A percentile compares a stretch with the other conserved stretches of the same genome.
phyloP scores from a whole-genome alignment of 192 early-diverging fungal species.

The Borealophlyctis nickersoniae region DNA sequence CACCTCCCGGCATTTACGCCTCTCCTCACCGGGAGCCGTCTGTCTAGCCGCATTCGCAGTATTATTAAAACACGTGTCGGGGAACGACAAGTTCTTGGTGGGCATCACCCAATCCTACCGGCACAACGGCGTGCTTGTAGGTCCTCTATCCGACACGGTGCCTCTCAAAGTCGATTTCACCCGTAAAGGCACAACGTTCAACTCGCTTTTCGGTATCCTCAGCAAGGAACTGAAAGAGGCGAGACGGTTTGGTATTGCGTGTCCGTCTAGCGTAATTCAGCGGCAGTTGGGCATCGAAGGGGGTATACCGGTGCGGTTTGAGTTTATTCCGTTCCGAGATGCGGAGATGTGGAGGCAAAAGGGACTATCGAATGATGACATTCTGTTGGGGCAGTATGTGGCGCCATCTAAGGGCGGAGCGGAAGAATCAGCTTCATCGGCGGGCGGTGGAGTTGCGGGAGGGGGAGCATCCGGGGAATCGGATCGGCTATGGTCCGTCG shows the following conservation, averaged over 20 bases:
- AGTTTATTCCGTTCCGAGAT: constrained; percentile 40
- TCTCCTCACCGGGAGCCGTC: constrained; percentile 11
- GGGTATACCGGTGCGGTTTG: constrained; percentile 42
- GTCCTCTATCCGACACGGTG: constrained; percentile 46
- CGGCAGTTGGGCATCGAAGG: constrained; percentile 4
- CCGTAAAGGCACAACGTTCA: constrained; percentile 44
- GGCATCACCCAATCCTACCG: constrained; percentile 38
- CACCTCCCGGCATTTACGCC: constrained; percentile 2
- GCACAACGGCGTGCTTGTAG: constrained; percentile 36
- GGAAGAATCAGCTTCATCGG: constrained; percentile 5
- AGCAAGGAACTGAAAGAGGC: constrained; percentile 24
- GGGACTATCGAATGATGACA: constrained; percentile 30
- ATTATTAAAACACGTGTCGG: constrained; percentile 49
- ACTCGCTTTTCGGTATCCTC: constrained; percentile 29
- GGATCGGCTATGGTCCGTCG: constrained; percentile 35
- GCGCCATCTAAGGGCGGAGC: not conserved
- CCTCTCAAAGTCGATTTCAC: constrained; percentile 49
- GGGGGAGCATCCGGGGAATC: not conserved
- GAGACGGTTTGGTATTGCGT: constrained; percentile 26
- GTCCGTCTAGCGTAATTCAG: constrained; percentile 22
- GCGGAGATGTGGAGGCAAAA: constrained; percentile 23
- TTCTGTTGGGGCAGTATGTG: constrained; percentile 6
- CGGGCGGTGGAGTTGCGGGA: not conserved
- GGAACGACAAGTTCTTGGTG: constrained; percentile 48
- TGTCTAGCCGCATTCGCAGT: constrained; percentile 49